Conservation (phyloP, 441 rosid species). For the Adansonia rubrostipa region DNA sequence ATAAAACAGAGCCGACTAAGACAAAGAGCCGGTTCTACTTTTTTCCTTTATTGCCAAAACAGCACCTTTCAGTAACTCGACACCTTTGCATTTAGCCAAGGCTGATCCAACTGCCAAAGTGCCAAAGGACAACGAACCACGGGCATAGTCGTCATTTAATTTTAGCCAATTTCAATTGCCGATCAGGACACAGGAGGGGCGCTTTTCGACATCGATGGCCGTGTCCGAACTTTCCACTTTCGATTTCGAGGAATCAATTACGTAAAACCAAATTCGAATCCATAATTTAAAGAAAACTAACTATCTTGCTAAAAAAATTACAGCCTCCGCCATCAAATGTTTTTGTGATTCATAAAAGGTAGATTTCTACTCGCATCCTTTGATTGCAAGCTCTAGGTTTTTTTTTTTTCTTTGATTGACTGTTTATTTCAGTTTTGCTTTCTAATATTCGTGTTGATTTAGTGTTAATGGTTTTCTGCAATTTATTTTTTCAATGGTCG, state of each 20-base stretch:
- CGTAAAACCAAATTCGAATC: constrained; percentile 34
- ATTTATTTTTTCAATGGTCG: constrained; percentile 25
- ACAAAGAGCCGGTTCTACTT: constrained; percentile 51
- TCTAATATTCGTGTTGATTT: constrained; percentile 33
- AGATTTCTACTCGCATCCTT: constrained; percentile 31
- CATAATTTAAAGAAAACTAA: constrained; percentile 24
- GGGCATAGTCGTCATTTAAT: constrained; percentile 54
- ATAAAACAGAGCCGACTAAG: background rate
- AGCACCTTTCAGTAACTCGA: constrained; percentile 23
- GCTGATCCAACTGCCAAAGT: too few species aligned
- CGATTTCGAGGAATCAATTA: constrained; percentile 50
- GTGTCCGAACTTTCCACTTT: constrained; percentile 51
- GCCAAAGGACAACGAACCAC: constrained; percentile 13
- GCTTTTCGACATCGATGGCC: constrained; percentile 74
- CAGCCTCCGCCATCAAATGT: constrained; percentile 4
- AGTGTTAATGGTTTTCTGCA: constrained; percentile 44
- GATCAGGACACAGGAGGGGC: constrained; percentile 70
- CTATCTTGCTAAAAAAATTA: background rate
- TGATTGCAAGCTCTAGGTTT: constrained; percentile 47
- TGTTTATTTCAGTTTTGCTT: constrained; percentile 33
- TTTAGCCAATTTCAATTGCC: constrained; percentile 59
- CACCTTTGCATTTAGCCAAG: background rate
- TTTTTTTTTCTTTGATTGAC: constrained; percentile 25
- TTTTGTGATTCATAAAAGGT: constrained; percentile 40
- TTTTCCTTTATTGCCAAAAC: constrained; percentile 35